Base-by-base conservation (phyloP, 1,139 yeast genomes). In the Pneumocystis canis region DNA sequence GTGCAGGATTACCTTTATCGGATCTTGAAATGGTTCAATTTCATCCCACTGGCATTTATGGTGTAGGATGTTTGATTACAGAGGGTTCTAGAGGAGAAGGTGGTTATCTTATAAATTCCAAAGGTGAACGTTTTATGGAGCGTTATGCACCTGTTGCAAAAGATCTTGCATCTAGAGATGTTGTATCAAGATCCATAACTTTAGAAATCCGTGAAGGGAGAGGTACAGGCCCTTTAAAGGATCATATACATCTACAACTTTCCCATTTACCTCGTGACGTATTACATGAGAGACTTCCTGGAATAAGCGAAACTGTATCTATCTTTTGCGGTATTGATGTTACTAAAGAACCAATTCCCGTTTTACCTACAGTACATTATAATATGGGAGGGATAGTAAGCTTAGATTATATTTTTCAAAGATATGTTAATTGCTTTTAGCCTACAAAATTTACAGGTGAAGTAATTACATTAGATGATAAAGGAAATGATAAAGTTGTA, bases 81-180 rank as follows among this genome's bases (percentile, higher is more conserved):
- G 98, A 92, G 78, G 98, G 98, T 78, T 95, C 97, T 69, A 87
- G 98, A 81, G 98, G 98, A 82, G 98, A 92, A 80, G 98, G 98
- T 83, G 98, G 98, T 69, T 90, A 83, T 83, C 80, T 92, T 74
- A 82, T 92, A 69, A 92, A 92, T 82, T 84, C 90, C 70, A 96
- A 92, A 78, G 98, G 98, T 81, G 98, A 92, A 80, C 86, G 98
- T 78, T 92, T 92, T 77, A 92, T 92, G 98, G 98, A 92, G 80
- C 86, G 98, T 78, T 92, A 92, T 74, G 98, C 98, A 65, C 98
- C 98, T 70, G 87, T 92, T 65, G 98, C 98, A 70, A 92, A 90
- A 80, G 98, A 92, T 78, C 82, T 92, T 76, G 98, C 98, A 65
- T 89, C 95, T 68, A 86, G 98, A 80, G 98, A 92, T 76, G 98